Base-by-base conservation (phyloP, 2,329 filamentous ascomycete genomes). In the Venturia carpophila region DNA sequence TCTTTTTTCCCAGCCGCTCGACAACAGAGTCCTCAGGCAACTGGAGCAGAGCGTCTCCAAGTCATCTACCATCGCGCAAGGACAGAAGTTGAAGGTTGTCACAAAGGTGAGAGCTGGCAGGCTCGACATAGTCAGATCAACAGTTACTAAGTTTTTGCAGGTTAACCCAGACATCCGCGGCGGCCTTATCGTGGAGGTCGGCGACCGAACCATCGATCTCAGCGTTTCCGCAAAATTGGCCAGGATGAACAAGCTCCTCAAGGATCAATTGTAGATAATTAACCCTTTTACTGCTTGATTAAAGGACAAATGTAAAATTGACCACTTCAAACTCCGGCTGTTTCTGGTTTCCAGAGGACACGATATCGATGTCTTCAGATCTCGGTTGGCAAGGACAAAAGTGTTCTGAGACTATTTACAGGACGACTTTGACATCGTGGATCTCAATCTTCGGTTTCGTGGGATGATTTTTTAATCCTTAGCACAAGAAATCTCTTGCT, bases 211-310 rank as follows among this genome's bases (percentile, higher is more conserved):
- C 78, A 96, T 99, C 76, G 94, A 99, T 81, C 89, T 97, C 72
- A 94, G 89, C 80, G 92, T 99, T 75, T 93, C 93, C 62, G 84
- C 90, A 77, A 95, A 93, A 85, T 89, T 99, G 79, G 85, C 90
- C 78, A 96, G 92, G 87, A 91, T 99, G 86, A 99, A 99, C 91
- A 99, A 97, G 89, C 88, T 96, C 78, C 89, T 99, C 76, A 92
- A 85, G 72, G 94, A 99, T 81, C 85, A 89, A 79, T 84, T 99
- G 90, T 99, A 96, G 90, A 92, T 79, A 77, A 61, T 61, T 24
- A 17, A 21, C 19, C 10, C 17, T 27, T 45, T 61, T n/a, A 34
- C 21, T 45, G 27, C 52, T 58, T 27, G 52, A 27, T 37, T 58
- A 58, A 27, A 58, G 52, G 37, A 37, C 3, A 19, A 58, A 58